Percentiles rank a stretch among this genome's conserved stretches.
Evolutionary conservation across 2,329 filamentous ascomycete genomes (phyloP).

Genomic region (Zymoseptoria pseudotritici): DNA sequence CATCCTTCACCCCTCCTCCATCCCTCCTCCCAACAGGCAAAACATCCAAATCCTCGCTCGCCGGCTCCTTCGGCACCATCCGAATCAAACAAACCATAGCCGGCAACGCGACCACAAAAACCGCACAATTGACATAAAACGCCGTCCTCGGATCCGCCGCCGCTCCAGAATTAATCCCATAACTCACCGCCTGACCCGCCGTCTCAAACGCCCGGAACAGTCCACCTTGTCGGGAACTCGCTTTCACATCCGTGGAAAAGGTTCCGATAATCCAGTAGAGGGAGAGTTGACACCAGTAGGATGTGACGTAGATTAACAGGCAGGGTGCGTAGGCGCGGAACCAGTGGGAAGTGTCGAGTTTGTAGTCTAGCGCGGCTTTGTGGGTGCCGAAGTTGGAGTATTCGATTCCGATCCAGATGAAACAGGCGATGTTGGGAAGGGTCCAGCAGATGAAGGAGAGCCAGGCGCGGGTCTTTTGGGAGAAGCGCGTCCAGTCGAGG

Average conservation of each 20-base stretch:
- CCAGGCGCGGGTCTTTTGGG: conserved; percentile 25
- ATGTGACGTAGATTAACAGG: conserved; percentile 19
- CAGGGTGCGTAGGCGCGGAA: conserved; percentile 19
- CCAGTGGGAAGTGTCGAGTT: conserved; percentile 8
- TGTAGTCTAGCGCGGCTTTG: conserved; percentile 11
- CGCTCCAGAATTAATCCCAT: conserved; percentile 17
- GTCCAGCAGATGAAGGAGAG: conserved; percentile 25
- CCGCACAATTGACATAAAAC: conserved; percentile 14
- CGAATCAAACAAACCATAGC: conserved; percentile 15
- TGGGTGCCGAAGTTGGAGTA: conserved; percentile 8
- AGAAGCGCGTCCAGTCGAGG: conserved; percentile 25
- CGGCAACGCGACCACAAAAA: conserved; percentile 13
- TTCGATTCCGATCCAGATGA: conserved; percentile 28
- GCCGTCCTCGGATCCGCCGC: conserved; percentile 3
- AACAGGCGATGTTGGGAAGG: conserved; percentile 24
- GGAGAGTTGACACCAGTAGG: conserved; percentile 19
- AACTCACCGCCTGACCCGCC: conserved; percentile 39
- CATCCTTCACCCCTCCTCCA: background rate
- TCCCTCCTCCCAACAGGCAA: background rate
- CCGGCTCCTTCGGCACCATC: conserved; percentile 6
- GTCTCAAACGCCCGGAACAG: conserved; percentile 32
- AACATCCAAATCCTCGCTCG: conserved; percentile 1
- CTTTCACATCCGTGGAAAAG: conserved; percentile 30
- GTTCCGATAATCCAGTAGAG: conserved; percentile 35
- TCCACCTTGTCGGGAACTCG: conserved; percentile 26